Percentiles rank a stretch among this genome's conserved stretches.
phyloP scores from a whole-genome alignment of 2,329 filamentous ascomycete genomes.

The Phialophora verrucosa region DNA sequence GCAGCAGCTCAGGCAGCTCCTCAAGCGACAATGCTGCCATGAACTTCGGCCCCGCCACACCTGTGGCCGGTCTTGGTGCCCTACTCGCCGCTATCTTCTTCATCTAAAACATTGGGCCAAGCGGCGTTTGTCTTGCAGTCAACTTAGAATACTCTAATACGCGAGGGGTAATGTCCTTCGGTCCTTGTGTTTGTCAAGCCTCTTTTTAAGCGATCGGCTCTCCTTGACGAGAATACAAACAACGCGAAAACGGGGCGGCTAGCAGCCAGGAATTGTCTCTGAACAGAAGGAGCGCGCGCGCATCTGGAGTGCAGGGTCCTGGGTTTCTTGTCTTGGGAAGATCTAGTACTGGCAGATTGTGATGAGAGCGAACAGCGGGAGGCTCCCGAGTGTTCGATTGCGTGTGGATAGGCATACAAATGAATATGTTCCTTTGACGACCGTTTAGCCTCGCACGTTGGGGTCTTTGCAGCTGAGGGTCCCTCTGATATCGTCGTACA shows the following conservation, averaged over 20 bases:
- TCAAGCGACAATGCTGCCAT: constrained; percentile 23
- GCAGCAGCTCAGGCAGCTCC: constrained; percentile 28
- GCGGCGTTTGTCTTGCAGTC: constrained; percentile 31
- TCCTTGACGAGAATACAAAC: constrained; percentile 23
- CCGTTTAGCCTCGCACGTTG: background rate
- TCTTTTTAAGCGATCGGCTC: constrained; percentile 22
- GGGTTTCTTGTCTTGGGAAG: constrained; percentile 33
- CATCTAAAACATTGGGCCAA: constrained; percentile 34
- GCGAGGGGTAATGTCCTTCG: constrained; percentile 33
- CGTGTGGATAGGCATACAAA: constrained; percentile 40
- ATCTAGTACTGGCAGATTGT: constrained; percentile 37
- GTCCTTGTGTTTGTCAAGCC: constrained; percentile 26
- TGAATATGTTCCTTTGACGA: constrained; percentile 34
- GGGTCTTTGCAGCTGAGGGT: background rate
- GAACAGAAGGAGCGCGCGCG: constrained; percentile 26
- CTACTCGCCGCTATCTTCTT: constrained; percentile 38
- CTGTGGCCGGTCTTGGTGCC: constrained; percentile 37
- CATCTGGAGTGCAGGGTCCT: constrained; percentile 23
- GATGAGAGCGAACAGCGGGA: constrained; percentile 31
- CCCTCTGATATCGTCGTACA: background rate
- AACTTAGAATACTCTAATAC: constrained; percentile 39
- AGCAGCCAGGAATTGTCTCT: constrained; percentile 15
- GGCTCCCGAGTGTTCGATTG: constrained; percentile 32
- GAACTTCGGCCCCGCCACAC: constrained; percentile 27
- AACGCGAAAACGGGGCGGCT: constrained; percentile 24